Evolutionary conservation across 2,329 filamentous ascomycete species (phyloP), one percentile per base, ranked within the genome.

Genomic region (Aspergillus oerlinghausenensis): DNA sequence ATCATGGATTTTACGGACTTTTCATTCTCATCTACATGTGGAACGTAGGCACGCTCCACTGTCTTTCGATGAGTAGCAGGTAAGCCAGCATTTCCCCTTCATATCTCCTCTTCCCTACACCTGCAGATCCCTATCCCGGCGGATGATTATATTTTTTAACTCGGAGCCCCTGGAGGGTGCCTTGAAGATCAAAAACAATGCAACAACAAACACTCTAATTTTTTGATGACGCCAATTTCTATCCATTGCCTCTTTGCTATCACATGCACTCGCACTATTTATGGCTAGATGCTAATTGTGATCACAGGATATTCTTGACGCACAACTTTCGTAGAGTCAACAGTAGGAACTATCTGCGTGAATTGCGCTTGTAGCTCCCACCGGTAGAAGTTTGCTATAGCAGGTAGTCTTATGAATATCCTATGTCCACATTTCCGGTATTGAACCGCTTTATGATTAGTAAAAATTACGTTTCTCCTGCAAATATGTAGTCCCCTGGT

Each of bases 161-260:
- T 78, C 84, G 78, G 79, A 85, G 72, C 43, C 70, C 72, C 71
- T 60, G 62, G 60, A 51, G 67, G 65, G 64, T 60, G 67, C 79
- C 56, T 74, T 85, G 84, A 84, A 76, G 82, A 85, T 72, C 64
- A 75, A 81, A 71, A 79, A 81, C 77, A 8, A 77, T 64, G 79
- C 80, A 84, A 84, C 83, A 84, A 82, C 78, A 82, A 57, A 83
- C 79, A 86, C 83, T 87, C 83, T 87, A 86, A 86, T 87, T 87
- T 87, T 86, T 87, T 86, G 73, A 82, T 86, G 84, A 87, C 75
- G 70, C 71, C 71, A 50, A 52, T 17, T 47, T 26, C 43, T 47
- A 47, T 49, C 49, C 19, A 21, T 48, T 23, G 50, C 4, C 51
- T 55, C 25, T 1, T 52, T 52, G 9, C 43, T 9, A 47, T 25